These are phyloP conservation scores for Pleurotus salmoneostramineus DNA, from an alignment of 768 basidiomycete species.

Conservation along the genomic window DNA sequence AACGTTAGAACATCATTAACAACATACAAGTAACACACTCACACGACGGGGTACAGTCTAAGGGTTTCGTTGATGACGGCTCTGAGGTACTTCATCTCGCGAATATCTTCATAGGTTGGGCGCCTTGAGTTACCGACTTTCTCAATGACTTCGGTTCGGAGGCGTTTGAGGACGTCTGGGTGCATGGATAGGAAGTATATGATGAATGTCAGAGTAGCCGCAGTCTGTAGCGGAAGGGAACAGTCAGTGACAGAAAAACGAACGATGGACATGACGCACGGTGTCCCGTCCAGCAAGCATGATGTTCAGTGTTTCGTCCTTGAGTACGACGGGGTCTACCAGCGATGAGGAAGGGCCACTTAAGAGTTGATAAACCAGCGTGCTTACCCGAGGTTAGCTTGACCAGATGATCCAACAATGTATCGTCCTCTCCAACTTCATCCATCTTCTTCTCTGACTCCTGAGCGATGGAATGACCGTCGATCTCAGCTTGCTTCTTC, in stretches of 20 bases:
- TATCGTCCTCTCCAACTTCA: slow-evolving; percentile 36
- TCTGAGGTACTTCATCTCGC: slow-evolving; percentile 54
- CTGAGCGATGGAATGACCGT: slow-evolving; percentile 10
- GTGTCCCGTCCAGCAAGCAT: slow-evolving; percentile 48
- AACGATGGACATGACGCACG: background rate
- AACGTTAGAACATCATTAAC: background rate
- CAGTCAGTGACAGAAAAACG: background rate
- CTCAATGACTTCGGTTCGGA: slow-evolving; percentile 48
- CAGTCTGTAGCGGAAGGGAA: slow-evolving; percentile 27
- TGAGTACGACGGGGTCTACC: slow-evolving; percentile 39
- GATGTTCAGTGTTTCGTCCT: slow-evolving; percentile 37
- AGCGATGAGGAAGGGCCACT: background rate
- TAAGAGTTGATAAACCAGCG: background rate
- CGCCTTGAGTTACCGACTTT: slow-evolving; percentile 36
- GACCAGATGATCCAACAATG: slow-evolving; percentile 55
- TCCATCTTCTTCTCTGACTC: slow-evolving; percentile 15
- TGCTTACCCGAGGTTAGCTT: slow-evolving; percentile 40
- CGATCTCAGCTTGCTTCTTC: slow-evolving; percentile 17
- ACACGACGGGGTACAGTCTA: slow-evolving; percentile 55
- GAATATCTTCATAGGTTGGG: slow-evolving; percentile 53
- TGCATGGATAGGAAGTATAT: slow-evolving; percentile 52
- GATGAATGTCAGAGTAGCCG: slow-evolving; percentile 47
- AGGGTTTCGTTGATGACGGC: slow-evolving; percentile 58
- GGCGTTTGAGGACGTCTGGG: slow-evolving; percentile 37
- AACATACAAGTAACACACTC: slow-evolving; percentile 10